These are phyloP conservation scores for Pythium grandisporangium DNA, from an alignment of 352 stramenopile genomes.

Conservation along the genomic window DNA sequence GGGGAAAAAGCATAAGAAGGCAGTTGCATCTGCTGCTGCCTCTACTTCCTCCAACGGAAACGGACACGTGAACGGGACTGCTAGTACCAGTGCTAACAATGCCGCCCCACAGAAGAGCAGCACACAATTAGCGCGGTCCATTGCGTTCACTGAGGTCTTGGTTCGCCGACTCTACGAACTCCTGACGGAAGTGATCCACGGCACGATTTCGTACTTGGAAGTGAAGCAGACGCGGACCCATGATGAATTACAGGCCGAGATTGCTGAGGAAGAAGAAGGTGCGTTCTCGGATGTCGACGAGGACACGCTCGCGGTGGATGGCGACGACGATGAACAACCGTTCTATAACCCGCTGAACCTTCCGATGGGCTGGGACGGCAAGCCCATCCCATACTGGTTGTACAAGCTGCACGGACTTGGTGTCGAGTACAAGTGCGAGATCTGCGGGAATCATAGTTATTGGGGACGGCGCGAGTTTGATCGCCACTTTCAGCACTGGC, in stretches of 20 bases:
- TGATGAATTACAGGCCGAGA: slow-evolving; percentile 80
- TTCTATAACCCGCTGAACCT: slow-evolving; percentile 99
- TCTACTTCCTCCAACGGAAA: not conserved
- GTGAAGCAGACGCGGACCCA: slow-evolving; percentile 85
- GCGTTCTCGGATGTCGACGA: slow-evolving; percentile 75
- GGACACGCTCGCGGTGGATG: slow-evolving; percentile 54
- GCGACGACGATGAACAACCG: slow-evolving; percentile 92
- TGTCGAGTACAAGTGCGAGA: slow-evolving; percentile 98
- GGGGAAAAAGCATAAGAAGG: slow-evolving; percentile 79
- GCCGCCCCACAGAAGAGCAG: too few relatives aligned
- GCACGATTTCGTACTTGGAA: slow-evolving; percentile 77
- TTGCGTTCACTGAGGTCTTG: slow-evolving; percentile 67
- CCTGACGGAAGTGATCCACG: slow-evolving; percentile 76
- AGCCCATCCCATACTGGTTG: slow-evolving; percentile 99
- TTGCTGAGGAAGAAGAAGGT: slow-evolving; percentile 81
- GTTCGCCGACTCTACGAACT: slow-evolving; percentile 67
- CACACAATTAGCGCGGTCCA: slow-evolving; percentile 17
- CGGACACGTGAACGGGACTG: not conserved
- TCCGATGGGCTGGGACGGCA: slow-evolving; percentile 97
- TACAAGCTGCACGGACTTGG: slow-evolving; percentile 99
- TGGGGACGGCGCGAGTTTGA: slow-evolving; percentile 95
- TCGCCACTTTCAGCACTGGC: slow-evolving; percentile 97
- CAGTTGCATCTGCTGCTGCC: slow-evolving; percentile 10
- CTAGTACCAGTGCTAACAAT: not conserved
- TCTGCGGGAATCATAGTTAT: slow-evolving; percentile 99